Percentiles rank a stretch among this genome's conserved stretches.
phyloP scores from a whole-genome alignment of 2,329 filamentous ascomycete species.

The Xylariomycetidae sp. region DNA sequence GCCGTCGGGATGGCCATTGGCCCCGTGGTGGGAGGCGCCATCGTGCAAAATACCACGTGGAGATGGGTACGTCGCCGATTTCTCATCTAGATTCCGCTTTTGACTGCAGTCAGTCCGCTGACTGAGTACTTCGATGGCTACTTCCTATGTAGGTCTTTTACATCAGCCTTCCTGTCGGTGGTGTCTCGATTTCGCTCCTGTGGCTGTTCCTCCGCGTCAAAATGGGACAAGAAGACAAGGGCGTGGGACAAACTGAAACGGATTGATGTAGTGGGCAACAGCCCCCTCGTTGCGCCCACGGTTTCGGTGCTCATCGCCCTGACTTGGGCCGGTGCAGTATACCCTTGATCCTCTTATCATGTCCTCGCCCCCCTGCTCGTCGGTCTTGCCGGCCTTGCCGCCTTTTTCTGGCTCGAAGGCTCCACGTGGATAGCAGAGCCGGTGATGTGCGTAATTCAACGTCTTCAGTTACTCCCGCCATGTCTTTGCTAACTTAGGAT shows the following conservation, averaged over 20 bases:
- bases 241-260: conserved; percentile 9
- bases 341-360: conserved; percentile 11
- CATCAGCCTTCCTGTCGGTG: conserved; percentile 28
- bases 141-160: conserved; percentile 10
- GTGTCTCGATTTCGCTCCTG: conserved; percentile 21
- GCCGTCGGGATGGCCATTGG: conserved; percentile 11
- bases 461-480: neutral
- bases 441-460: too few species aligned
- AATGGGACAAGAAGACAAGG: conserved; percentile 6
- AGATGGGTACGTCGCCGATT: conserved; percentile 13
- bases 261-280: conserved; percentile 16
- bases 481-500: neutral
- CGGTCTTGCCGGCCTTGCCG: conserved; percentile 30
- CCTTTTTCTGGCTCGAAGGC: conserved; percentile 31
- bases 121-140: neutral
- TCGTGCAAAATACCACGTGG: conserved; percentile 13
- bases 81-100: conserved; percentile 1
- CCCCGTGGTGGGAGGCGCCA: conserved; percentile 15
- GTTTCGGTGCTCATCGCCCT: conserved; percentile 9
- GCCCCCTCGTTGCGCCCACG: conserved; percentile 7
- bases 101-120: neutral
- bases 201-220: conserved; percentile 8
- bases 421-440: conserved; percentile 19
- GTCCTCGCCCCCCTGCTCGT: conserved; percentile 34
- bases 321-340: conserved; percentile 7